Evolutionary conservation across 805 yeast species (phyloP), one percentile per base, ranked within the genome.

Genomic region (Torulaspora maleeae): DNA sequence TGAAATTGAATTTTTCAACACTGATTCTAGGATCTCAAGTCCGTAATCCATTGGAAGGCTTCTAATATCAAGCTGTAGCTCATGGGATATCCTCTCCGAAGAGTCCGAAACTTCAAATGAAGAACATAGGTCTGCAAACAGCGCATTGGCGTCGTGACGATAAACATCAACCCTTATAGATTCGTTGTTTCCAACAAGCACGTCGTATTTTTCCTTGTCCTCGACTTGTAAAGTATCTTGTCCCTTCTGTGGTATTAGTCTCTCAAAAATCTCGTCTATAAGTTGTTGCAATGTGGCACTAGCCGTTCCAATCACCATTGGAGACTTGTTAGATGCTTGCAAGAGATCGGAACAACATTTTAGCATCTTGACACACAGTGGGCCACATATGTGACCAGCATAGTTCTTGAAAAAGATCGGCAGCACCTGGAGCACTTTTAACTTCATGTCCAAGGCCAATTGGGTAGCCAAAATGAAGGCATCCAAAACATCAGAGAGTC

Each of bases 261-360:
- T 79, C 74, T 91, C 98, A 63, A 84, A 91, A 0, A 89, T 76
- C 25, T 84, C 78, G 29, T 84, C 79, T 36, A 89, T 75, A 35
- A 93, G 67, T 61, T 93, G 98, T 51, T 89, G 95, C 37, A 89
- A 74, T 3, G 98, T 88, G 2, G 98, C 99, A 40, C 87, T 81
- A 0, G 98, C 96, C 0, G 98, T 86, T 56, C 89, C 90, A 11
- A 79, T 74, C 4, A 93, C 95, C 54, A 86, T 86, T 0, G 84
- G 78, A 4, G 82, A 76, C 54, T 85, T 83, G 49, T 79, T 83
- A 11, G 80, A 74, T 11, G 79, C 69, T 45, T 86, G 89, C 40
- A 93, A 71, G 27, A 79, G 75, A 36, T 51, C 58, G 0, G 93
- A 76, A 59, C 95, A 86, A 2, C 91, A 79, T 17, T 71, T 68